Base-by-base conservation (phyloP, 345 rosid genomes). In the Linum lewisii region DNA sequence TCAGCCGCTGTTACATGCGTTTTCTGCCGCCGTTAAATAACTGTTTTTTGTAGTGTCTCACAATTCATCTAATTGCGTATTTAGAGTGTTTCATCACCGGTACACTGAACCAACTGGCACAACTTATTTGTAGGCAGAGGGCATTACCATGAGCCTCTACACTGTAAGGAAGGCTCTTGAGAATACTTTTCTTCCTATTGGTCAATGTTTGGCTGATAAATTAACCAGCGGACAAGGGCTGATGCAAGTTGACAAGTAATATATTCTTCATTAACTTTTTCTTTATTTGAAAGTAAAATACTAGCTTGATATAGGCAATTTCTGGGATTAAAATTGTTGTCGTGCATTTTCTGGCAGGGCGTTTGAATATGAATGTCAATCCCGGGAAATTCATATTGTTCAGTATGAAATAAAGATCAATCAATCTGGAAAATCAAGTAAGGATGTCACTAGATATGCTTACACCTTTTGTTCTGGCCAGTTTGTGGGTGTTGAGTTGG, bases 201-300 rank as follows among this genome's bases (percentile, higher is more conserved):
- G 97, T 59, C 75, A 71, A 64, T 75, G 73, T 37, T 87, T 84
- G 52, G 95, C 85, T 63, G 99, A 93, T 71, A 87, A 85, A 73
- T 76, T 93, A 72, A 75, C 95, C 57, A 78, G 90, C 45, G 99
- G 99, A 61, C 86, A 93, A 50, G 99, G 99, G 65, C 97, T 93
- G 66, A 82, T 89, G 83, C 97, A 84, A 87, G 95, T 93, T 79
- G 90, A 90, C 82, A 90, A 77, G 99, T 89, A 63, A 81, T 71
- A 54, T 71, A 68, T 67, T 70, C 20, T 59, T 32, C 64, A 52
- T 54, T 54, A 38, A 59, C 61, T 55, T 64, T 38, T 3, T n/a
- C 51, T 49, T 53, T 29, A 22, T 23, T 15, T 47, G 24, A 49
- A 29, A 8, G 34, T 29, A 3, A 29, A 29, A 29, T 5, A 57